Evolutionary conservation across 2,329 filamentous ascomycete genomes (phyloP).

Genomic region (Arthrobotrys pseudoclavata): DNA sequence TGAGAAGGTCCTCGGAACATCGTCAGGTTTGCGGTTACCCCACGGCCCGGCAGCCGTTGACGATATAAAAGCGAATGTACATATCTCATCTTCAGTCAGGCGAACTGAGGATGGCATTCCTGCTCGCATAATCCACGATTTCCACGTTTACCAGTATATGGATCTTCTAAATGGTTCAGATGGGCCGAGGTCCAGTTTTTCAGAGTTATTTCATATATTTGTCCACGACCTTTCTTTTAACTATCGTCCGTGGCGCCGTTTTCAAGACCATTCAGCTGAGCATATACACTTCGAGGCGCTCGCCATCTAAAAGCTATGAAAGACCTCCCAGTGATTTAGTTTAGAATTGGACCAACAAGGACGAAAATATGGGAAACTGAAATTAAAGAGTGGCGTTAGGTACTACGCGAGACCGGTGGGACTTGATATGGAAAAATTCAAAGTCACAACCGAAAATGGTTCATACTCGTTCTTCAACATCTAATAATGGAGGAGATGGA

Average conservation of each 20-base stretch:
- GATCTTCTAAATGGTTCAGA: slow-evolving; percentile 77
- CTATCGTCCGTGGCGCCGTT: slow-evolving; percentile 81
- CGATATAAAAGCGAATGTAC: slow-evolving; percentile 33
- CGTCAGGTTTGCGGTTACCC: slow-evolving; percentile 38
- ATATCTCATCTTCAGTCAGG: slow-evolving; percentile 1
- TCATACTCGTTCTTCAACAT: slow-evolving; percentile 90
- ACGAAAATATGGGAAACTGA: slow-evolving; percentile 81
- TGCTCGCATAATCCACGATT: slow-evolving; percentile 83
- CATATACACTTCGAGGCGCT: background rate
- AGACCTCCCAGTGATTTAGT: slow-evolving; percentile 65
- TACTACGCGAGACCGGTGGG: slow-evolving; percentile 92
- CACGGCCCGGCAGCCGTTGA: slow-evolving; percentile 18
- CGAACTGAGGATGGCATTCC: slow-evolving; percentile 68
- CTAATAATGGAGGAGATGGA: slow-evolving; percentile 67
- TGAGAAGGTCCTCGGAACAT: slow-evolving; percentile 47
- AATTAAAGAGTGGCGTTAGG: slow-evolving; percentile 80
- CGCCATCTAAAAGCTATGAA: background rate
- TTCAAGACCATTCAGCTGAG: slow-evolving; percentile 25
- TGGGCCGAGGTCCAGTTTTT: slow-evolving; percentile 77
- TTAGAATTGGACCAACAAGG: slow-evolving; percentile 68
- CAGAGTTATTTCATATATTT: slow-evolving; percentile 78
- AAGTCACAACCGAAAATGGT: slow-evolving; percentile 93
- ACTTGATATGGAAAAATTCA: slow-evolving; percentile 83
- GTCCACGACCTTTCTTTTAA: slow-evolving; percentile 80
- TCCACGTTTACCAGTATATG: slow-evolving; percentile 85